These are phyloP conservation scores for Daldinia bambusicola DNA, from an alignment of 495 filamentous ascomycete genomes.

Conservation along the genomic window DNA sequence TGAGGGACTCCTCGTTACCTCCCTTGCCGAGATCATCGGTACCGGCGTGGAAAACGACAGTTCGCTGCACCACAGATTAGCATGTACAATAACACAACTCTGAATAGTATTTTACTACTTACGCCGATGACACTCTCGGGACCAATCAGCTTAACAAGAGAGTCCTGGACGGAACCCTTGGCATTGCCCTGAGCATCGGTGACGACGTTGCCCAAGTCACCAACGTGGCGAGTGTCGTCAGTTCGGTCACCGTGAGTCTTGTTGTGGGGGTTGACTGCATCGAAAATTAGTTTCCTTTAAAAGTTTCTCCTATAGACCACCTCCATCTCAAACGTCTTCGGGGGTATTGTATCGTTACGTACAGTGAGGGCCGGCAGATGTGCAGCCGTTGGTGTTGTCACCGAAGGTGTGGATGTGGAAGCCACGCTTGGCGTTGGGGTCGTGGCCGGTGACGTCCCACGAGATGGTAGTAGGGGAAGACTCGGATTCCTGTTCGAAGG, in stretches of 20 bases:
- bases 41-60: constrained; percentile 91
- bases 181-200: constrained; percentile 92
- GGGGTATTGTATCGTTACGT: constrained; percentile 49
- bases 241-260: constrained; percentile 90
- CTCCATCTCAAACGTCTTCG: neutral
- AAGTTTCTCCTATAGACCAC: neutral
- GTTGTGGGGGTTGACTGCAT: constrained; percentile 88
- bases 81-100: neutral
- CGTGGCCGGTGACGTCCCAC: constrained; percentile 92
- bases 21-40: constrained; percentile 96
- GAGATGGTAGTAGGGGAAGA: constrained; percentile 81
- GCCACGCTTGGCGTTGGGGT: constrained; percentile 94
- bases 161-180: constrained; percentile 78
- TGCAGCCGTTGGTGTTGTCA: constrained; percentile 99
- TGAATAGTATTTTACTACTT: constrained; percentile 53
- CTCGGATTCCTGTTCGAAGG: constrained; percentile 92
- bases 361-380: constrained; percentile 96
- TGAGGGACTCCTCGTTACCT: constrained; percentile 90
- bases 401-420: constrained; percentile 99
- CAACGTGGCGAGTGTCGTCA: constrained; percentile 89
- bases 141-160: constrained; percentile 91
- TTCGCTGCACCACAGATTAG: constrained; percentile 68
- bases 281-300: constrained; percentile 15
- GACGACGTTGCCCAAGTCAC: constrained; percentile 96
- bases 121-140: constrained; percentile 95